Base-by-base conservation (phyloP, 192 early-diverging fungal species). In the Coemansia sp. region DNA sequence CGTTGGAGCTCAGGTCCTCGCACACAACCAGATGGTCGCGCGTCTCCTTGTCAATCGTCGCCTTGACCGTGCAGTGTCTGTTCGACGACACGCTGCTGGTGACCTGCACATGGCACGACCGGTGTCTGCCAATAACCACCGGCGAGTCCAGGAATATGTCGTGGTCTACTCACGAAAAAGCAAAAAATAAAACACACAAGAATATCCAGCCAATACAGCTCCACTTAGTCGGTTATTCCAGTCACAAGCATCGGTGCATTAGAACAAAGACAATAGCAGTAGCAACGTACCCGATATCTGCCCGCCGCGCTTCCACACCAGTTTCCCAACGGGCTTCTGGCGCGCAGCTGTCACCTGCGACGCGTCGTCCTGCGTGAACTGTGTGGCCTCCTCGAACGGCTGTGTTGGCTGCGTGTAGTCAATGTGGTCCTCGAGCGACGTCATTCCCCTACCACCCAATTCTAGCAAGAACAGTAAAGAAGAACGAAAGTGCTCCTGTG, bases 1-100 rank as follows among this genome's bases (percentile, higher is more conserved):
- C 87, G 68, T 88, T 87, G 54, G 84, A 79, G 62, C 87, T 88
- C 63, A 80, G 57, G 63, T 88, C 87, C 70, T 87, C 72, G 72
- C 84, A 85, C 10, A 71, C 48, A 5, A 80, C 60, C 46, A 75
- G 48, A 55, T 73, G 65, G 36, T 73, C 80, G 11, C 51, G 36
- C 8, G 74, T 62, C 26, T 72, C 84, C 16, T 62, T 62, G 63
- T 78, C 74, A n/a, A 73, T n/a, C 15, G 72, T 61, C 8, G 67
- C 84, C 6, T 59, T 55, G 40, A 85, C 72, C 8, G 63, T 67
- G 74, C 84, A 85, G 68, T 85, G 84, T n/a, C 61, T 68, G 75
- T 83, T 85, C 41, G 84, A 85, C n/a, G 74, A 82, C 19, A 80
- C 74, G 41, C 61, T 68, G 71, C 80, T 79, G 3, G 74, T 66